Evolutionary conservation across 495 filamentous ascomycete genomes (phyloP).

Genomic region (Bathelium albidoporum): DNA sequence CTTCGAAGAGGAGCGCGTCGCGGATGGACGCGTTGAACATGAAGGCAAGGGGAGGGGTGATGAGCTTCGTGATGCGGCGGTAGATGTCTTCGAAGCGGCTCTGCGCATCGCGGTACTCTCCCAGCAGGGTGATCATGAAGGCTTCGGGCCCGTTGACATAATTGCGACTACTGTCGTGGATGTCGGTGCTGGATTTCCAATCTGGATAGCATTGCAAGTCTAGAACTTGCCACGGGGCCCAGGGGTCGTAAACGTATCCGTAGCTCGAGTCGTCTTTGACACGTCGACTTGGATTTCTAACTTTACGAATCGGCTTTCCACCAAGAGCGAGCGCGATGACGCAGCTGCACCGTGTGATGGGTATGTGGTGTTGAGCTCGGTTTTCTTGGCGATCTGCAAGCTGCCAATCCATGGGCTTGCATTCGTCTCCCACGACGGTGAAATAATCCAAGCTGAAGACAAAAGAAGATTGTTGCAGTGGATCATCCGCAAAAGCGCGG

Average conservation of each 20-base stretch:
- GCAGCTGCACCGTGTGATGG: constrained; percentile 40
- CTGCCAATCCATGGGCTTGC: constrained; percentile 44
- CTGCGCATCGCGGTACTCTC: constrained; percentile 43
- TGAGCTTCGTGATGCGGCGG: constrained; percentile 37
- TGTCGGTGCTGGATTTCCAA: constrained; percentile 38
- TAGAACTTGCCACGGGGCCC: constrained; percentile 43
- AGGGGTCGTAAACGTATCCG: constrained; percentile 39
- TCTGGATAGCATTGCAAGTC: constrained; percentile 45
- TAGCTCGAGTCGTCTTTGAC: constrained; percentile 21
- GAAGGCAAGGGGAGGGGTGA: constrained; percentile 44
- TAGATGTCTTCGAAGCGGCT: constrained; percentile 40
- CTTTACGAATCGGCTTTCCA: constrained; percentile 29
- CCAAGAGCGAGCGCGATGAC: constrained; percentile 40
- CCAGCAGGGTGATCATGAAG: constrained; percentile 39
- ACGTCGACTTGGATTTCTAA: constrained; percentile 30
- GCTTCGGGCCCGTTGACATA: constrained; percentile 46
- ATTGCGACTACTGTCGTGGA: constrained; percentile 35
- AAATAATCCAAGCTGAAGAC: constrained; percentile 49
- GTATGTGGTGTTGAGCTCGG: constrained; percentile 32
- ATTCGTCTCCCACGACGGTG: constrained; percentile 38
- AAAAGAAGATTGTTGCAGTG: constrained; percentile 36
- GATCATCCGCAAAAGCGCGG: constrained; percentile 31
- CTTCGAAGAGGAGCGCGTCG: constrained; percentile 48
- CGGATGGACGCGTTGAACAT: constrained; percentile 42
- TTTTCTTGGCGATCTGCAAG: constrained; percentile 28